Evolutionary conservation across 257 asterid species (phyloP), one percentile per base, ranked within the genome.

Genomic region (Catharanthus roseus): DNA sequence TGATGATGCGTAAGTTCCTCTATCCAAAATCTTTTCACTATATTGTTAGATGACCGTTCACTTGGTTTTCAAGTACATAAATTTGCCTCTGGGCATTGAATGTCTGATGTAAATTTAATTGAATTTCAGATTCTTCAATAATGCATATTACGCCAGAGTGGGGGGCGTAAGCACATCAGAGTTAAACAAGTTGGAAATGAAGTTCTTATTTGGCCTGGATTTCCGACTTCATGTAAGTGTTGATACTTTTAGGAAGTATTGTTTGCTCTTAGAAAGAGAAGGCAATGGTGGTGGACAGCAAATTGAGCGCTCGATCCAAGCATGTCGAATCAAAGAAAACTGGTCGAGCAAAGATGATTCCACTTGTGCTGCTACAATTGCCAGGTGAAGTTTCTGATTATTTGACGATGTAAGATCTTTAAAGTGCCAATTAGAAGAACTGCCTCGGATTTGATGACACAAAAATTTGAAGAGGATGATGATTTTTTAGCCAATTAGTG

Each of bases 131-230:
- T 93, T 89, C 87, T 93, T 78, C 81, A 88, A 88, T 74, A 93
- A 93, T 72, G 95, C 95, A 31, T 86, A 89, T 71, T 93, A 90
- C 57, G 98, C 98, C 1, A 86, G 87, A 80, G 97, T 93, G 41
- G 98, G 97, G 69, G 98, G 98, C 45, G 78, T 93, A 56, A 82
- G 85, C 80, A 93, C 96, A 1, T 68, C 80, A 9, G 99, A 93
- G 78, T 51, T 93, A 87, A 93, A 93, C 89, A 86, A 80, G 77
- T 78, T 93, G 74, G 99, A 93, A 84, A 69, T 82, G 87, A 88
- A 87, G 84, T 85, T 93, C 54, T 83, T 93, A 39, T 93, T 89
- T 51, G 82, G 86, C 13, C 66, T 93, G 67, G 90, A 89, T 74
- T 91, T 93, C 72, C 79, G 80, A 61, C 93, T 93, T 76, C 84